Percentiles rank a stretch among this genome's conserved stretches.
phyloP scores from a whole-genome alignment of 345 rosid species.

The Salix suchowensis region DNA sequence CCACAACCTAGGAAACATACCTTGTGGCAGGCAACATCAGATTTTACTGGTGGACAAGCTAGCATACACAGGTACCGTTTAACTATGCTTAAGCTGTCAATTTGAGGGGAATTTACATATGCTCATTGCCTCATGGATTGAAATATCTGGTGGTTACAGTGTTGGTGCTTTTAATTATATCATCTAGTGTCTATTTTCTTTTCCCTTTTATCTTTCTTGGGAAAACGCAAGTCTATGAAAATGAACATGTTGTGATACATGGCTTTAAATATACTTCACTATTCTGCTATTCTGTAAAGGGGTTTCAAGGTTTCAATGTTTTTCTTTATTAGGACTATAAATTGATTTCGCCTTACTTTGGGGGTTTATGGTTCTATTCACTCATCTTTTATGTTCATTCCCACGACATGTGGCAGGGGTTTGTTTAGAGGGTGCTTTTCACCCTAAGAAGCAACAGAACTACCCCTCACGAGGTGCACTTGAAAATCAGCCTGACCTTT shows the following conservation, averaged over 20 bases:
- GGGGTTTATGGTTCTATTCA: no score
- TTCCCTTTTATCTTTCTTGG: background rate
- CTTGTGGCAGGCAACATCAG: conserved; percentile 97
- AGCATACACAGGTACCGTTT: conserved; percentile 56
- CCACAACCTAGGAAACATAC: conserved; percentile 99
- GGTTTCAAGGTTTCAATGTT: no score
- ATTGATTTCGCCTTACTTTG: no score
- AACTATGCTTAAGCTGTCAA: background rate
- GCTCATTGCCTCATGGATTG: background rate
- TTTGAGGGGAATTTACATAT: background rate
- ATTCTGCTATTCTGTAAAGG: no score
- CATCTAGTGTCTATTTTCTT: background rate
- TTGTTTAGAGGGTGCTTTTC: no score
- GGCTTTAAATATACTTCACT: no score
- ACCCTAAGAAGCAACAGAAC: no score
- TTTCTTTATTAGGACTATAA: no score
- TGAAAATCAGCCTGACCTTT: background rate
- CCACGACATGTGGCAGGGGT: no score
- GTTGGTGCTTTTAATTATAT: background rate
- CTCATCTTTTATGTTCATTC: no score
- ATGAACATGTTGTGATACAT: background rate
- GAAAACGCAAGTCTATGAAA: background rate
- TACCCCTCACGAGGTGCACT: background rate
- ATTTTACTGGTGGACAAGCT: conserved; percentile 95
- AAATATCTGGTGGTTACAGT: background rate